A percentile compares a stretch with the other conserved stretches of the same genome.
phyloP scores from a whole-genome alignment of 2,329 filamentous ascomycete species.

The Pestalotiopsis sp. region DNA sequence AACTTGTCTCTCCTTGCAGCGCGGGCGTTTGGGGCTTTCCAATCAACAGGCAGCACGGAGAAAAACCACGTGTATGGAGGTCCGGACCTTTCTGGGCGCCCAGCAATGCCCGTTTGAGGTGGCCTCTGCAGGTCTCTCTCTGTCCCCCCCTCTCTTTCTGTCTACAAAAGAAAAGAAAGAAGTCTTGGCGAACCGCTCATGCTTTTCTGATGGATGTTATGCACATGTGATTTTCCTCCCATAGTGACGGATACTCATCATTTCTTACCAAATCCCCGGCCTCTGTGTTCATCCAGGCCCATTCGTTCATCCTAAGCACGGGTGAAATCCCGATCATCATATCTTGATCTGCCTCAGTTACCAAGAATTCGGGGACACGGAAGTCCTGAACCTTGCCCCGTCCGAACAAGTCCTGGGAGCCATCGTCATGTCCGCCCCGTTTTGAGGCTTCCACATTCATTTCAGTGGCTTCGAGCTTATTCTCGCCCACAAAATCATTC shows the following conservation, averaged over 20 bases:
- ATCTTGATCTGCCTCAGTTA: not conserved
- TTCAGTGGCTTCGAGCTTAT: not conserved
- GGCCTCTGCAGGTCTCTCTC: not conserved
- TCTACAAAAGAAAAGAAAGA: not conserved
- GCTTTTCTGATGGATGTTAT: not conserved
- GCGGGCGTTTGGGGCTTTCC: not conserved
- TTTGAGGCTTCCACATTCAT: constrained; percentile 6
- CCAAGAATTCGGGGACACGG: not conserved
- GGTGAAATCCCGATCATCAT: not conserved
- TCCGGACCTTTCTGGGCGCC: no score
- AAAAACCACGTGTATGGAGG: no score
- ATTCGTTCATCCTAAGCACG: not conserved
- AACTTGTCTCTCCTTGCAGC: not conserved
- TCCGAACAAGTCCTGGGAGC: not conserved
- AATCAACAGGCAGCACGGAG: not conserved
- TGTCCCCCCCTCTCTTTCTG: not conserved
- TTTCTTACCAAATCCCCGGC: not conserved
- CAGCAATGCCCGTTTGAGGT: no score
- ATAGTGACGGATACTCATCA: not conserved
- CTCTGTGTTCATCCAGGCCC: not conserved
- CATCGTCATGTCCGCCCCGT: not conserved
- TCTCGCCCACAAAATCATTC: not conserved
- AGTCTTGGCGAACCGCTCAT: not conserved
- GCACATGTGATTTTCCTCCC: not conserved
- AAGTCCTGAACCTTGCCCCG: not conserved